Conservation (phyloP, 352 stramenopile genomes). For the Globisporangium echinulatum region DNA sequence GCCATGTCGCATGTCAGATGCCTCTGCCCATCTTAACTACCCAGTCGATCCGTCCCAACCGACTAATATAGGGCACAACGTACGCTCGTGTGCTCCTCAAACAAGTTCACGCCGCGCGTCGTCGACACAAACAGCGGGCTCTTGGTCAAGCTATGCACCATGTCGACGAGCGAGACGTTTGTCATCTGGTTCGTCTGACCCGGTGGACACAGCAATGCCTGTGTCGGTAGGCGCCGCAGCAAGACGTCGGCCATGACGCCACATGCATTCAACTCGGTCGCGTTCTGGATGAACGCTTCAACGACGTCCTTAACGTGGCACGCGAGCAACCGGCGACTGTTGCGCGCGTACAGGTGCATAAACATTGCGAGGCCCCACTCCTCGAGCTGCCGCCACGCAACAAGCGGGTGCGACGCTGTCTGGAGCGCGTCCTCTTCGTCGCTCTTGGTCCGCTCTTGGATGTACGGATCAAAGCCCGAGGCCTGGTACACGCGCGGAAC, state of each 20-base stretch:
- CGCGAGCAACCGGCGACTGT: conserved; percentile 70
- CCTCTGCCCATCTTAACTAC: no score
- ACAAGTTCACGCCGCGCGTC: conserved; percentile 65
- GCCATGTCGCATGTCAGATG: not conserved
- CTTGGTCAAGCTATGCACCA: conserved; percentile 56
- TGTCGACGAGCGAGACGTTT: conserved; percentile 76
- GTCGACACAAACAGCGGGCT: conserved; percentile 75
- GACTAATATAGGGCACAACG: conserved; percentile 13
- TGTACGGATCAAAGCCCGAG: conserved; percentile 69
- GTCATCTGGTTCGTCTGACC: conserved; percentile 70
- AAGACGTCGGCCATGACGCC: conserved; percentile 77
- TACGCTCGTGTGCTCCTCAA: conserved; percentile 76
- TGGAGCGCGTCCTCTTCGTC: conserved; percentile 71
- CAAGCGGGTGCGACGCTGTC: conserved; percentile 62
- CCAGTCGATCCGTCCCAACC: not conserved
- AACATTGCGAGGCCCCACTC: conserved; percentile 77
- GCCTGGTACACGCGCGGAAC: conserved; percentile 78
- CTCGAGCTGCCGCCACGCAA: conserved; percentile 73
- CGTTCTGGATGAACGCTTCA: conserved; percentile 76
- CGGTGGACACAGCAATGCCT: conserved; percentile 70
- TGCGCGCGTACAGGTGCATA: conserved; percentile 84
- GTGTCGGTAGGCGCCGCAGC: conserved; percentile 55
- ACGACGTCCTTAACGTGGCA: conserved; percentile 84
- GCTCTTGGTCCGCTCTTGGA: conserved; percentile 50
- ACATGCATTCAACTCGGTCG: conserved; percentile 70